Evolutionary conservation across 2,329 filamentous ascomycete genomes (phyloP), one percentile per base, ranked within the genome.

Genomic region (Beauveria caledonica): DNA sequence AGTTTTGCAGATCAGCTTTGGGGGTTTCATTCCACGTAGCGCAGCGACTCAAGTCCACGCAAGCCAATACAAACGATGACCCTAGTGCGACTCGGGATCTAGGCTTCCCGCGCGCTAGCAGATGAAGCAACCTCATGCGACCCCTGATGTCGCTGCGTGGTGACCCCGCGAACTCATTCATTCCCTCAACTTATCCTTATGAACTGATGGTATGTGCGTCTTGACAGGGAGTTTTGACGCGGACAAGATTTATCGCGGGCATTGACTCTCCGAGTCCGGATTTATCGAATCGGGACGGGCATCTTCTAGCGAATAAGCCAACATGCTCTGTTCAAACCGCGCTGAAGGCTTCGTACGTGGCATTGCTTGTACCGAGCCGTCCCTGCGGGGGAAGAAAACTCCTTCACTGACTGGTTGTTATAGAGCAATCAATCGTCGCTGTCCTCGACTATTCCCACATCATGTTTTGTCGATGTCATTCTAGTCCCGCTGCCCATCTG

Each of bases 331-430:
- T 25, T 39, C 45, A 8, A 42, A 60, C 21, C 42, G 59, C 25
- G 48, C 59, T 3, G 59, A 60, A 29, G 23, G 51, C 59, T 60
- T 60, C n/a, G 59, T 60, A 60, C n/a, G 59, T 60, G 3, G 13
- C 1, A 25, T 23, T 25, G 15, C 23, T 25, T 27, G 19, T 25
- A 21, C 33, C 19, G 25, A 9, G 25, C 17, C 25, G 13, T 17
- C n/a, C 19, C 10, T 21, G 27, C 13, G 1, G 13, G 10, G 27
- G 17, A 27, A 7, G 3, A 11, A 27, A 15, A 17, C 2, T 2
- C 3, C 25, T 21, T 49, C 40, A 23, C 36, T 52, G 13, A 50
- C 23, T 9, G 4, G 13, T 36, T 29, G 21, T 17, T 11, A 50
- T 7, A 60, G 59, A 48, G 52, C 45, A 45, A 52, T 6, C 52